Conservation (phyloP, 208 protist genomes). For the Crithidia sp. region DNA sequence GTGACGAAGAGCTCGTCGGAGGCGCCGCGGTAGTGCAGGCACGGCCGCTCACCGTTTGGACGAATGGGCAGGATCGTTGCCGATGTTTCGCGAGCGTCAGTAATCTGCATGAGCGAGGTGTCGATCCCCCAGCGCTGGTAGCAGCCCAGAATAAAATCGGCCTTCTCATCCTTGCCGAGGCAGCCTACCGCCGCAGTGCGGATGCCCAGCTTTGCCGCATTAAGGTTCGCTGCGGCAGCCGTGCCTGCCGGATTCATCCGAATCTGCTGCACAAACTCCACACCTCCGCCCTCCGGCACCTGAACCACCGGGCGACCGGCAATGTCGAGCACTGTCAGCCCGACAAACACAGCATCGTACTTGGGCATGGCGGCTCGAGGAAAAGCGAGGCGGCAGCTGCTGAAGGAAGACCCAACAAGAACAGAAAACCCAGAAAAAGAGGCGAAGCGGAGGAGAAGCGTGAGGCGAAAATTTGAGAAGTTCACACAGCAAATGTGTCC, state of each 20-base stretch:
- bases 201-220: slow-evolving; percentile 30
- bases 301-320: slow-evolving; percentile 18
- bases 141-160: slow-evolving; percentile 32
- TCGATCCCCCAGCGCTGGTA: slow-evolving; percentile 30
- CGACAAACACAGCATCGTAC: slow-evolving; percentile 18
- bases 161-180: slow-evolving; percentile 26
- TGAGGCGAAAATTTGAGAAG: too few species aligned
- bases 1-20: slow-evolving; percentile 29
- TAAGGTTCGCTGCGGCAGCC: slow-evolving; percentile 28
- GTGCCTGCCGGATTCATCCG: slow-evolving; percentile 35
- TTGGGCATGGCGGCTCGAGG: slow-evolving; percentile 12
- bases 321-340: slow-evolving; percentile 29
- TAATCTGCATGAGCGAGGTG: slow-evolving; percentile 24
- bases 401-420: too few species aligned
- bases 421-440: too few species aligned
- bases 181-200: slow-evolving; percentile 24
- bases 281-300: slow-evolving; percentile 24
- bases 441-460: too few species aligned
- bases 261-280: slow-evolving; percentile 28
- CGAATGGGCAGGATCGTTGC: slow-evolving; percentile 28
- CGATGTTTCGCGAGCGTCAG: slow-evolving; percentile 18
- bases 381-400: too few species aligned
- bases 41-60: slow-evolving; percentile 25
- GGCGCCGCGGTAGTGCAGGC: slow-evolving; percentile 31
- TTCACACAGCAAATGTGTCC: too few species aligned